These are phyloP conservation scores for Puccinia polysora DNA, from an alignment of 1,284 basidiomycete species.

Conservation along the genomic window DNA sequence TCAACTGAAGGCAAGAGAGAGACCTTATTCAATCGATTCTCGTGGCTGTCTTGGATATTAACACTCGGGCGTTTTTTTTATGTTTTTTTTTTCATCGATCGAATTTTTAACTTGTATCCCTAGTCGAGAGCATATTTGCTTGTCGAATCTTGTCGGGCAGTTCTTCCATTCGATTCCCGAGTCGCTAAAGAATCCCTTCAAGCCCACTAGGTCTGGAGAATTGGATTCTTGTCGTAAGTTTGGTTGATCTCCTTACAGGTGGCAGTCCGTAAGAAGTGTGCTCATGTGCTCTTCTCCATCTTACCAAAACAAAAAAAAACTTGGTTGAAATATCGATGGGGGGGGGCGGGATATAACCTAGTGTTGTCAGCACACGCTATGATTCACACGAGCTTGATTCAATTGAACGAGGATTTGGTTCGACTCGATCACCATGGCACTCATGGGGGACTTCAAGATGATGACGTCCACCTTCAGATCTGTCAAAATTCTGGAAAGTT, in stretches of 20 bases:
- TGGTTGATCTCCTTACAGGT: background rate
- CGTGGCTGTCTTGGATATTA: background rate
- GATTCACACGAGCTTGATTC: slow-evolving; percentile 31
- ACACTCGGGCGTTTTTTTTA: background rate
- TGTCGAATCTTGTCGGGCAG: slow-evolving; percentile 12
- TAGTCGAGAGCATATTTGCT: slow-evolving; percentile 13
- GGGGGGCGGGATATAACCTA: too few species aligned
- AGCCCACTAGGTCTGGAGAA: slow-evolving; percentile 1
- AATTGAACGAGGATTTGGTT: slow-evolving; percentile 36
- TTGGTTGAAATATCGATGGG: background rate
- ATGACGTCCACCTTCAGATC: slow-evolving; percentile 13
- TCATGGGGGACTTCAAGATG: background rate
- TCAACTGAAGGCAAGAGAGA: too few species aligned
- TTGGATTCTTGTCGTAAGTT: slow-evolving; percentile 37
- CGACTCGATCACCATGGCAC: background rate
- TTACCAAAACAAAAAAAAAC: background rate
- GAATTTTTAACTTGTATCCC: background rate
- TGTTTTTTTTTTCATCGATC: background rate
- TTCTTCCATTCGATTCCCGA: slow-evolving; percentile 32
- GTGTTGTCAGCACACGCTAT: slow-evolving; percentile 36
- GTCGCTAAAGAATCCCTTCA: slow-evolving; percentile 15
- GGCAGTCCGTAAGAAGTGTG: too few species aligned
- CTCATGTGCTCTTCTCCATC: background rate
- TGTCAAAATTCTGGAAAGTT: slow-evolving; percentile 18
- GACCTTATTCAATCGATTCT: background rate